Evolutionary conservation across 371 early-diverging fungal genomes (phyloP).

Genomic region (Conidiobolus incongruus): DNA sequence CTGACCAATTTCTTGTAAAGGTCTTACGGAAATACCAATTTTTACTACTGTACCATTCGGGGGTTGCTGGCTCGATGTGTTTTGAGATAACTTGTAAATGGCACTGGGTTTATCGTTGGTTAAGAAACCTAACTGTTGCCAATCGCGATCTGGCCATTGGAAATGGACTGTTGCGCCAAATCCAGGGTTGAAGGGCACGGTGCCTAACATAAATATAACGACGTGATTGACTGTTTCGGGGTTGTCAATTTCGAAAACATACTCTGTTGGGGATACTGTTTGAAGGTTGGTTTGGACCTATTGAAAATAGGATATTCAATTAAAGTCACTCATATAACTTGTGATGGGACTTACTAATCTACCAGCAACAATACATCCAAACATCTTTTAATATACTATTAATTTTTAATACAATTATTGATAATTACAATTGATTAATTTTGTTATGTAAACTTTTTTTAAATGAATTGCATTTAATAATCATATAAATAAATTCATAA

Average conservation of each 20-base stretch:
- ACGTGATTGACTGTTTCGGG: slow-evolving; percentile 73
- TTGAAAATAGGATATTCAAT: not conserved
- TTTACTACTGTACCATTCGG: slow-evolving; percentile 31
- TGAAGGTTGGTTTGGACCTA: slow-evolving; percentile 79
- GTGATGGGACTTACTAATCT: slow-evolving; percentile 27
- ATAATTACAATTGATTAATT: too few species aligned
- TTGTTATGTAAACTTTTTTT: too few species aligned
- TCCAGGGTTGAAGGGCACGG: slow-evolving; percentile 63
- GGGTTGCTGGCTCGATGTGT: slow-evolving; percentile 7
- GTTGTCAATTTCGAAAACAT: slow-evolving; percentile 55
- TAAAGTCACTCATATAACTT: not conserved
- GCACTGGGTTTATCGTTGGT: slow-evolving; percentile 79
- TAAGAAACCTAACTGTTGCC: slow-evolving; percentile 72
- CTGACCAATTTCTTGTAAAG: slow-evolving; percentile 35
- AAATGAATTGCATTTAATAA: too few species aligned
- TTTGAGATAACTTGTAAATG: slow-evolving; percentile 29
- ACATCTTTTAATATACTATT: too few species aligned
- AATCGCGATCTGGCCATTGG: slow-evolving; percentile 59
- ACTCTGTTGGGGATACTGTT: slow-evolving; percentile 63
- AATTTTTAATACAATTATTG: too few species aligned
- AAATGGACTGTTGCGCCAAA: slow-evolving; percentile 74
- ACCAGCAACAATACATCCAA: slow-evolving; percentile 74
- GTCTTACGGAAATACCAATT: slow-evolving; percentile 79
- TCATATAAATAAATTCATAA: too few species aligned
- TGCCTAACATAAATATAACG: slow-evolving; percentile 73